These are phyloP conservation scores for Calonectria naviculata DNA, from an alignment of 2,329 filamentous ascomycete genomes.

Conservation along the genomic window DNA sequence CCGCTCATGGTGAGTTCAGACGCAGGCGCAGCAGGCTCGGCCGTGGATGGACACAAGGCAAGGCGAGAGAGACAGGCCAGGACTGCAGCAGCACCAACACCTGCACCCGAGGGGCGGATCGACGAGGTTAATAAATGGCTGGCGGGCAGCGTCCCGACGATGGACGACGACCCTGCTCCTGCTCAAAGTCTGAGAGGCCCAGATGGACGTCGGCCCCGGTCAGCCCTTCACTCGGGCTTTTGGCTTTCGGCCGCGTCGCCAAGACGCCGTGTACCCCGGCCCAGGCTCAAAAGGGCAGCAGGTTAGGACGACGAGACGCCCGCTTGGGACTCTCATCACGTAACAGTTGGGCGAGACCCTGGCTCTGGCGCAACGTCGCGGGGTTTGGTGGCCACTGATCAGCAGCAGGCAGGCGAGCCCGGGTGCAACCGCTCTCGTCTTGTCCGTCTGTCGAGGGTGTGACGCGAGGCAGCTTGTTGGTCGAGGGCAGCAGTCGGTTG, in stretches of 20 bases:
- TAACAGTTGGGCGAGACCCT: constrained; percentile 27
- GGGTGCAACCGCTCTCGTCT: not conserved
- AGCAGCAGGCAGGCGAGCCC: constrained; percentile 21
- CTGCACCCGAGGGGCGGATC: constrained; percentile 1
- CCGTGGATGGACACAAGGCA: not conserved
- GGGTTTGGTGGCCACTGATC: constrained; percentile 14
- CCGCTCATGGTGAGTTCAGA: constrained; percentile 17
- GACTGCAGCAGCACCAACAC: no score
- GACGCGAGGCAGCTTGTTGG: no score
- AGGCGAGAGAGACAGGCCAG: not conserved
- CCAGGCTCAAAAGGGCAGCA: constrained; percentile 37
- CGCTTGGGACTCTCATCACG: constrained; percentile 33
- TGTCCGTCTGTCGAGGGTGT: no score
- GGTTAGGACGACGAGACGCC: constrained; percentile 17
- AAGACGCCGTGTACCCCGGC: constrained; percentile 17
- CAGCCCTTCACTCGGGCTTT: constrained; percentile 1
- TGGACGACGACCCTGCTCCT: not conserved
- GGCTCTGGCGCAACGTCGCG: constrained; percentile 18
- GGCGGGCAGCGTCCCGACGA: not conserved
- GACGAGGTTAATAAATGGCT: constrained; percentile 17
- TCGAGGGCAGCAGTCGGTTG: no score
- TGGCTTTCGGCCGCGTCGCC: not conserved
- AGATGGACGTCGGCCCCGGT: constrained; percentile 7
- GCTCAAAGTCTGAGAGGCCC: not conserved
- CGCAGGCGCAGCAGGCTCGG: not conserved